Conservation (phyloP, 1,284 basidiomycete species). For the Malassezia restricta region DNA sequence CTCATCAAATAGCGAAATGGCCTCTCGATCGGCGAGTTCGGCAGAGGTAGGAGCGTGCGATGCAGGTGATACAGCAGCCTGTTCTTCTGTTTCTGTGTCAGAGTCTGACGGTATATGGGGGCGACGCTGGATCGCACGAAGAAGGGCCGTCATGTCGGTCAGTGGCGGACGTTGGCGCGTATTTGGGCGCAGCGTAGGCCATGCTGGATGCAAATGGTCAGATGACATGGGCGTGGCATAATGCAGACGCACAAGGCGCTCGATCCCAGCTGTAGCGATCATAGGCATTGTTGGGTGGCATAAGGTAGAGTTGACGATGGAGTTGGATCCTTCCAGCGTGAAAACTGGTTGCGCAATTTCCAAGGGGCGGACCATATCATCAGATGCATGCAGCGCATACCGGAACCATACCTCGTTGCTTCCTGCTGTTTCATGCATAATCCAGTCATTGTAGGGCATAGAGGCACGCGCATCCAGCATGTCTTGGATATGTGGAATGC, state of each 20-base stretch:
- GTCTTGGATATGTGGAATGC: conserved; percentile 52
- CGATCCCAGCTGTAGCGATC: conserved; percentile 17
- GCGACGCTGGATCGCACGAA: conserved; percentile 8
- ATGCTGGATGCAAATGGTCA: conserved; percentile 1
- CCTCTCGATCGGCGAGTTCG: conserved; percentile 11
- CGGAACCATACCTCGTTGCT: conserved; percentile 17
- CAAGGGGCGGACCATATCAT: not conserved
- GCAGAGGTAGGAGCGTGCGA: not conserved
- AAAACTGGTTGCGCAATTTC: conserved; percentile 5
- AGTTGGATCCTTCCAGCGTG: conserved; percentile 13
- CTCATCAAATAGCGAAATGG: conserved; percentile 15
- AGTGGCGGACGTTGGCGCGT: conserved; percentile 3
- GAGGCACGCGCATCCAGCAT: conserved; percentile 50
- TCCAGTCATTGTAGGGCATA: conserved; percentile 22
- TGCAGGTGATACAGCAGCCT: not conserved
- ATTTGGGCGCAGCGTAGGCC: not conserved
- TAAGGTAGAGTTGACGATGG: conserved; percentile 2
- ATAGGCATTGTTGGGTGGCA: conserved; percentile 15
- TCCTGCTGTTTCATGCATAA: not conserved
- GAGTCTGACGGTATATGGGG: not conserved
- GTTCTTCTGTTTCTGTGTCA: not conserved
- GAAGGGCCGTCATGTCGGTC: conserved; percentile 10
- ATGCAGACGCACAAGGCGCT: conserved; percentile 15
- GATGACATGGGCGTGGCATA: conserved; percentile 11
- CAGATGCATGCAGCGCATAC: not conserved